These are phyloP conservation scores for Colletotrichum ledebouriae DNA, from an alignment of 2,329 filamentous ascomycete species.

Conservation along the genomic window DNA sequence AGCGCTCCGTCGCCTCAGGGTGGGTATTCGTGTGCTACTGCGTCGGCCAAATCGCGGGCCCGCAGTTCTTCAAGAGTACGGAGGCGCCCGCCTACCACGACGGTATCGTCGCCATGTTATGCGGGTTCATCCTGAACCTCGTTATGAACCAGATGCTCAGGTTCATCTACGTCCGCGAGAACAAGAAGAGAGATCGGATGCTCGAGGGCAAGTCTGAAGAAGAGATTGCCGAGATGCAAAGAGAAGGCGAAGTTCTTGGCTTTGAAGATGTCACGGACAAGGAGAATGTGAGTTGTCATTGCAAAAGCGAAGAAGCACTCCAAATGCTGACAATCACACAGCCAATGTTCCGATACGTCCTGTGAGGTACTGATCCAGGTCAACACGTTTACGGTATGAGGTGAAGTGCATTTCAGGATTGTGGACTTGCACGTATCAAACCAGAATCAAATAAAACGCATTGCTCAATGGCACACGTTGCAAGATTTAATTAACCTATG, in stretches of 20 bases:
- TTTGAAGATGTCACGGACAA: constrained; percentile 57
- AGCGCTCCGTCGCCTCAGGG: constrained; percentile 48
- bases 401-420: too few relatives aligned
- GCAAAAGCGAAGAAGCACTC: background rate
- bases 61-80: constrained; percentile 49
- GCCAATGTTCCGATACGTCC: constrained; percentile 40
- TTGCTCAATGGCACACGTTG: too few relatives aligned
- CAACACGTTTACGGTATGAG: too few relatives aligned
- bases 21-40: constrained; percentile 51
- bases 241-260: constrained; percentile 43
- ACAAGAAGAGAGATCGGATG: constrained; percentile 24
- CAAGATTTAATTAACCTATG: too few relatives aligned
- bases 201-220: constrained; percentile 34
- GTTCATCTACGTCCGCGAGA: constrained; percentile 32
- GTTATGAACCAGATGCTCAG: constrained; percentile 34
- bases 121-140: constrained; percentile 30
- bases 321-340: background rate
- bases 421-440: too few relatives aligned
- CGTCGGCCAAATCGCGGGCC: constrained; percentile 49
- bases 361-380: background rate
- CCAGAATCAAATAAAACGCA: too few relatives aligned
- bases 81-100: constrained; percentile 35
- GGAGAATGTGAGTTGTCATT: constrained; percentile 45
- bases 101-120: constrained; percentile 38
- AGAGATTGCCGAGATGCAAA: constrained; percentile 35